phyloP scores from a whole-genome alignment of 768 basidiomycete species.

The Phaffia australis region DNA sequence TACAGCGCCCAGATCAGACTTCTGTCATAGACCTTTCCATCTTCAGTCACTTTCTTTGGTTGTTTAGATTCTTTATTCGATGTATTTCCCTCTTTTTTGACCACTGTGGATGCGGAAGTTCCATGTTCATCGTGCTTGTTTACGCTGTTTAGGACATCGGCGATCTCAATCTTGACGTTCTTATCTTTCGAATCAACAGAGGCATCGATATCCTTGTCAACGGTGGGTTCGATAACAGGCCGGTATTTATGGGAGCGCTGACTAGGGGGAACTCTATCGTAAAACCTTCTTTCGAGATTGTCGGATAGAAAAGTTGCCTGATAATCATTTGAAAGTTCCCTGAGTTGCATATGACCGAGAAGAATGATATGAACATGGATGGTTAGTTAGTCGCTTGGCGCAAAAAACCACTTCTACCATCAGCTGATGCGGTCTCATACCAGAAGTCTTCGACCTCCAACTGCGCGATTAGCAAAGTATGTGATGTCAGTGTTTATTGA shows the following conservation, averaged over 20 bases:
- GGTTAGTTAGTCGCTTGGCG: neutral
- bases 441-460: conserved; percentile 10
- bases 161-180: neutral
- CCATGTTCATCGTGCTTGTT: neutral
- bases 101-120: too few species aligned
- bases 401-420: neutral
- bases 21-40: conserved; percentile 40
- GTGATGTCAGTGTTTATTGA: too few species aligned
- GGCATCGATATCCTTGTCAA: neutral
- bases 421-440: neutral
- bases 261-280: conserved; percentile 46
- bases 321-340: conserved; percentile 43
- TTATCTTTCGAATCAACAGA: neutral
- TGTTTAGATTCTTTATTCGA: too few species aligned
- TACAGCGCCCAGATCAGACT: conserved; percentile 48
- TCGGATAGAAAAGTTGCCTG: conserved; percentile 42
- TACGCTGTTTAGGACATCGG: neutral
- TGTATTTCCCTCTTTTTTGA: too few species aligned
- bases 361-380: neutral
- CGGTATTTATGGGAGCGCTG: conserved; percentile 37
- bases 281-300: conserved; percentile 45
- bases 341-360: conserved; percentile 42
- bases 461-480: neutral
- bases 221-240: conserved; percentile 26
- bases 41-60: neutral